Evolutionary conservation across 116 monocot genomes (phyloP), one percentile per base, ranked within the genome.

Genomic region (Zostera marina): DNA sequence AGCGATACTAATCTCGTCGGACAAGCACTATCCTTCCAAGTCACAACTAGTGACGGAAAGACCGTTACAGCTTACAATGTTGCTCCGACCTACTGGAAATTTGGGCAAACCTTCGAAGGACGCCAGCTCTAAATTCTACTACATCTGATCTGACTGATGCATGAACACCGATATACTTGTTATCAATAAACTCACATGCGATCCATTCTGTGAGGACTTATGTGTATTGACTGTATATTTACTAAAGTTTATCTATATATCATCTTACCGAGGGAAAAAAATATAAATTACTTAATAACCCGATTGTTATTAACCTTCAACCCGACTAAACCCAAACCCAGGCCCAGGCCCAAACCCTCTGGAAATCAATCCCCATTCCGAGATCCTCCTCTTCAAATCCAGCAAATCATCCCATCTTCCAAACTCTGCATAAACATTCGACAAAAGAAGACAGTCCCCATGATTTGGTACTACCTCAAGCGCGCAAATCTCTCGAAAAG

Each of bases 51-150:
- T 63, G 83, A 84, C 62, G 75, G 76, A 22, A 25, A 72, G 8
- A 73, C 76, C 12, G 32, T 76, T 58, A 69, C 71, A 58, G 63
- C 59, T 68, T 59, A 62, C 71, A 56, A 79, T 44, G 79, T 59
- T 44, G 83, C 20, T 0, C 76, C 73, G 0, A 60, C 68, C 21
- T 70, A 73, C 2, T 84, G 83, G 83, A 67, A 70, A 11, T 84
- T 84, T 55, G 83, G 83, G 19, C 79, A 79, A 68, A 76, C 79
- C 15, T 79, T 76, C 52, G 70, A 76, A 20, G 80, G 76, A 5
- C 16, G 21, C 38, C 79, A 74, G 22, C 63, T 79, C 54, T 78
- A 62, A 55, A 32, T 32, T 32, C 0, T 32, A 32, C n/a, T 32
- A 32, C 32, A n/a, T n/a, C n/a, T n/a, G n/a, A n/a, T n/a, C n/a